These are phyloP conservation scores for Rutidosis leptorrhynchoides DNA, from an alignment of 129 eudicot species.

Conservation along the genomic window DNA sequence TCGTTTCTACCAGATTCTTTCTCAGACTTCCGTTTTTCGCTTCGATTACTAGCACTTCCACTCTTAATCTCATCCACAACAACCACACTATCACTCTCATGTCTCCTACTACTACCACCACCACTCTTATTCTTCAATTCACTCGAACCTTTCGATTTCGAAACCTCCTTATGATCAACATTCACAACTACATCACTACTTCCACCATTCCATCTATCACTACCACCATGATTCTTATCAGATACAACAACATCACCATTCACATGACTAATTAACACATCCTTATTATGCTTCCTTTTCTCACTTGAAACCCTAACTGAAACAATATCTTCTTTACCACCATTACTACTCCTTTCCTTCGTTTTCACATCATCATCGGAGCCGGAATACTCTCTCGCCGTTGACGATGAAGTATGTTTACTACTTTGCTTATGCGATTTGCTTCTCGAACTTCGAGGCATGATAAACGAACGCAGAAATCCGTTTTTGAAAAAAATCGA, in stretches of 20 bases:
- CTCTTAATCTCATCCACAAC: slow-evolving; percentile 47
- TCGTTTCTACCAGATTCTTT: too few species aligned
- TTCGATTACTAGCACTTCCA: slow-evolving; percentile 42
- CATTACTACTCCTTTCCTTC: slow-evolving; percentile 46
- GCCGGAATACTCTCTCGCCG: slow-evolving; percentile 56
- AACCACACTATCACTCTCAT: slow-evolving; percentile 41
- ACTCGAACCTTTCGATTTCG: slow-evolving; percentile 27
- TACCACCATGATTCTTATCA: slow-evolving; percentile 51
- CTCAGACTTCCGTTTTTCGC: slow-evolving; percentile 56
- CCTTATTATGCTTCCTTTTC: slow-evolving; percentile 53
- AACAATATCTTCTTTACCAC: slow-evolving; percentile 45
- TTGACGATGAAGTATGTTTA: slow-evolving; percentile 54
- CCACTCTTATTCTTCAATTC: slow-evolving; percentile 62
- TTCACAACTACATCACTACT: slow-evolving; percentile 41
- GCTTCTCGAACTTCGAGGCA: slow-evolving; percentile 90
- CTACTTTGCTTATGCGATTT: slow-evolving; percentile 93
- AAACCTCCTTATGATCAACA: slow-evolving; percentile 36
- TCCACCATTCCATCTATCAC: slow-evolving; percentile 84
- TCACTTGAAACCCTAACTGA: slow-evolving; percentile 55
- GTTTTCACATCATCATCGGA: slow-evolving; percentile 69
- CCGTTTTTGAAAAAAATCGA: slow-evolving; percentile 5
- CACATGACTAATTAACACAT: slow-evolving; percentile 39
- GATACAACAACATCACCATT: slow-evolving; percentile 58
- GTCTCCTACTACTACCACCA: slow-evolving; percentile 44
- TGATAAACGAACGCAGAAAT: slow-evolving; percentile 21